A percentile compares a stretch with the other conserved stretches of the same genome.
These are phyloP conservation scores for Gastrodia elata DNA, from an alignment of 106 monocot genomes.

Conservation along the genomic window DNA sequence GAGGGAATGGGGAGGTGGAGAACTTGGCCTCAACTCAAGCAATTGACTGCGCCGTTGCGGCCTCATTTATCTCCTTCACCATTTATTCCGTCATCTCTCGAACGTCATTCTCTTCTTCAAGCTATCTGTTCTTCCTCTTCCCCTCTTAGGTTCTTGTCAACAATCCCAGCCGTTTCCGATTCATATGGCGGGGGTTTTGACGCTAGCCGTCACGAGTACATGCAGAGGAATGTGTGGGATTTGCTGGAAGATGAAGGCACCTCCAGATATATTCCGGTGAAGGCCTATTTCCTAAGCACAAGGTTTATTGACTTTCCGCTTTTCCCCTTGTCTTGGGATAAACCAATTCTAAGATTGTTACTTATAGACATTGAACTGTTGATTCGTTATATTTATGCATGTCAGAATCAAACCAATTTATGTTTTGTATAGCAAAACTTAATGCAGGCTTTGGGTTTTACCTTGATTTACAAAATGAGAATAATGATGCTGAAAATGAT, in stretches of 20 bases:
- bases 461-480: too few species aligned
- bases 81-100: not conserved
- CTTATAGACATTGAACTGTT: too few species aligned
- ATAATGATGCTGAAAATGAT: too few species aligned
- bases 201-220: constrained; percentile 6
- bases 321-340: too few species aligned
- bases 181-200: constrained; percentile 13
- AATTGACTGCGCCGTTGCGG: not conserved
- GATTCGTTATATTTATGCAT: too few species aligned
- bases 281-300: constrained; percentile 49
- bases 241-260: constrained; percentile 23
- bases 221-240: constrained; percentile 8
- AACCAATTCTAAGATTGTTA: too few species aligned
- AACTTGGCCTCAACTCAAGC: constrained; percentile 12
- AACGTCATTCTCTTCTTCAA: not conserved
- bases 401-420: too few species aligned
- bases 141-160: constrained; percentile 16
- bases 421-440: too few species aligned
- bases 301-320: constrained; percentile 36
- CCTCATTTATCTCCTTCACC: not conserved
- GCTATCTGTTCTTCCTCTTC: not conserved
- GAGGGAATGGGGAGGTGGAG: constrained; percentile 21
- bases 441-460: too few species aligned
- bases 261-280: constrained; percentile 46
- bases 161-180: constrained; percentile 17